phyloP scores from a whole-genome alignment of 768 basidiomycete genomes.

The Lactarius indigo region DNA sequence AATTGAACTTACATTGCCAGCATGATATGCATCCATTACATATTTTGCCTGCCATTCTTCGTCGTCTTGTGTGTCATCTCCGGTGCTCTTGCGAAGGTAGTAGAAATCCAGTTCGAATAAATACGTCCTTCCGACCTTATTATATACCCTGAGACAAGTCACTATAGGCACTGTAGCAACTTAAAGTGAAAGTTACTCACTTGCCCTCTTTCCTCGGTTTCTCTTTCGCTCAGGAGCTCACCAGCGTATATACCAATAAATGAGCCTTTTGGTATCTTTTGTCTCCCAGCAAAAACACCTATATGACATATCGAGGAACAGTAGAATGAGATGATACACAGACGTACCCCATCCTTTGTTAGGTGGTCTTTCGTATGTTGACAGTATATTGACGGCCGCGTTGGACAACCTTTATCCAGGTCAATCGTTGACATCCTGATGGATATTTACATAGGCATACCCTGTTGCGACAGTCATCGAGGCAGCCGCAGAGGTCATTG shows the following conservation, averaged over 20 bases:
- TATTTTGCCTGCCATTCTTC: conserved; percentile 42
- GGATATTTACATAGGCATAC: conserved; percentile 40
- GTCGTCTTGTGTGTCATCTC: conserved; percentile 19
- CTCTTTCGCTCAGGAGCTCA: conserved; percentile 68
- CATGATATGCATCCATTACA: conserved; percentile 84
- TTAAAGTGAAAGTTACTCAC: conserved; percentile 39
- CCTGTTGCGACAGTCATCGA: conserved; percentile 76
- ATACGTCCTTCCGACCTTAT: conserved; percentile 71
- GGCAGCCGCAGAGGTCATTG: conserved; percentile 76
- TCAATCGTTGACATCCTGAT: background rate
- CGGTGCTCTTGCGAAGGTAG: conserved; percentile 42
- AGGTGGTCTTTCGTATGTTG: conserved; percentile 61
- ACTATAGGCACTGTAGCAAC: background rate
- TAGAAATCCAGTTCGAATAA: conserved; percentile 82
- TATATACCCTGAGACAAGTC: conserved; percentile 53
- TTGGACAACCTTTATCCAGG: conserved; percentile 65
- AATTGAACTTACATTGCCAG: conserved; percentile 62
- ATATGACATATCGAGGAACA: conserved; percentile 11
- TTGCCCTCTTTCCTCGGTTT: conserved; percentile 63
- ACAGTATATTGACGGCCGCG: conserved; percentile 64
- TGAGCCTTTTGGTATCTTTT: conserved; percentile 61
- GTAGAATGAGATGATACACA: background rate
- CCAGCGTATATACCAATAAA: conserved; percentile 86
- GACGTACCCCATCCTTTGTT: conserved; percentile 83
- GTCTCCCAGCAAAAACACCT: conserved; percentile 71